phyloP scores from a whole-genome alignment of 2,329 filamentous ascomycete genomes.

The Cladorrhinum sp. region DNA sequence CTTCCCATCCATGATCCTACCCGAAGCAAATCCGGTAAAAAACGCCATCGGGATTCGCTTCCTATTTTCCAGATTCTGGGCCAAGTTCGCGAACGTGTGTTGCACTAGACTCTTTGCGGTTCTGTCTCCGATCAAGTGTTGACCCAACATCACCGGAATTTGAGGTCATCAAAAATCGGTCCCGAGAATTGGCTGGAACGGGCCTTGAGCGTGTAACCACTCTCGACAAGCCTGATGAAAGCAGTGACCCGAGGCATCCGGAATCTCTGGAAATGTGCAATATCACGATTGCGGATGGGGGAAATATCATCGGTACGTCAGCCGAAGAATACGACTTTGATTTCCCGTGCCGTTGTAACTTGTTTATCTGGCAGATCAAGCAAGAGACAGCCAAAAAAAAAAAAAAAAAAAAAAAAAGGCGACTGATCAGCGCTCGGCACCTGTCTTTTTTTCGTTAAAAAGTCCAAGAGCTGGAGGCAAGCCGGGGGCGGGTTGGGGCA shows the following conservation, averaged over 20 bases:
- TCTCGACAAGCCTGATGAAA: background rate
- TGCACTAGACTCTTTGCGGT: background rate
- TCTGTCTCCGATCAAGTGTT: background rate
- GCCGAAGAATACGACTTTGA: background rate
- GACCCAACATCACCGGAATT: background rate
- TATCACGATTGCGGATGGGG: too few relatives aligned
- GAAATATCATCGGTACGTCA: background rate
- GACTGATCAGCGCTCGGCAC: background rate
- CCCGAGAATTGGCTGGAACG: background rate
- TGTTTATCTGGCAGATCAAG: background rate
- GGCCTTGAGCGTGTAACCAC: background rate
- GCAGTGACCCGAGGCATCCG: slow-evolving; percentile 1
- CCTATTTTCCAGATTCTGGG: background rate
- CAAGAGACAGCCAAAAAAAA: background rate
- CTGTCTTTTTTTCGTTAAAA: background rate
- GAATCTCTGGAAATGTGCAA: background rate
- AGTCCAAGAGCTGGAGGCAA: background rate
- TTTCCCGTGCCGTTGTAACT: background rate
- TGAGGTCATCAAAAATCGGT: background rate
- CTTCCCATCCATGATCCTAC: too few relatives aligned
- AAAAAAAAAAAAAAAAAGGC: too few relatives aligned
- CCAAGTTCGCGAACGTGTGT: background rate
- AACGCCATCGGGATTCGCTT: background rate
- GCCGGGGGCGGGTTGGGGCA: slow-evolving; percentile 9
- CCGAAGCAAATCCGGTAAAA: background rate